Evolutionary conservation across 1,139 yeast species (phyloP), one percentile per base, ranked within the genome.

Genomic region (Zygosaccharomyces sapae): DNA sequence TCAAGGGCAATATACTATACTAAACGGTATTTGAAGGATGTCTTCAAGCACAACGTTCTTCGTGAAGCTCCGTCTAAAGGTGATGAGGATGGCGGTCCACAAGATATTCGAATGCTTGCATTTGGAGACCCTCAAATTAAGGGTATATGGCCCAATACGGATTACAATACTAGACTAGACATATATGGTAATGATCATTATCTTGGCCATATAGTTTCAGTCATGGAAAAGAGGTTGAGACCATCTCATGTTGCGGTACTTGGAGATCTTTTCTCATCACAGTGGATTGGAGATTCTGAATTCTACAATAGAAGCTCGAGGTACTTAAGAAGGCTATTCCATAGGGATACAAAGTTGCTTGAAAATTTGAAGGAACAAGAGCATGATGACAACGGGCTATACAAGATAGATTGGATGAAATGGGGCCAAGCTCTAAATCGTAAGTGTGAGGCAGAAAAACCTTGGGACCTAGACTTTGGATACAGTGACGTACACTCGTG

Each of bases 121-220:
- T 83, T 89, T 66, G 98, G 97, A 8, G 98, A 92, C 63, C 98
- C 98, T 0, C 98, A 92, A 68, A 89, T 92, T 65, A 85, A 90
- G 53, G 97, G 97, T 1, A 79, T 82, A 54, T 81, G 87, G 83
- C 76, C 76, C 8, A 70, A 72, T 43, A 84, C 95, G 1, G 78
- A 83, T n/a, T 81, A 83, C 59, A 73, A 87, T 51, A 84, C 86
- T 54, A 68, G 87, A 46, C 70, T 92, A 31, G 98, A 92, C 61
- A 83, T 86, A 46, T 83, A 69, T 59, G 97, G 96, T 1, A 92
- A 90, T 66, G 97, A 92, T 70, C 76, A 80, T 58, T 92, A 83
- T 61, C 70, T 92, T 54, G 95, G 95, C 2, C 97, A 90, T 61
- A 81, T 90, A 34, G 89, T 84, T 65, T 58, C 67, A 1, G 75